Evolutionary conservation across 1,284 basidiomycete species (phyloP).

Genomic region (Xanthoconium separans): DNA sequence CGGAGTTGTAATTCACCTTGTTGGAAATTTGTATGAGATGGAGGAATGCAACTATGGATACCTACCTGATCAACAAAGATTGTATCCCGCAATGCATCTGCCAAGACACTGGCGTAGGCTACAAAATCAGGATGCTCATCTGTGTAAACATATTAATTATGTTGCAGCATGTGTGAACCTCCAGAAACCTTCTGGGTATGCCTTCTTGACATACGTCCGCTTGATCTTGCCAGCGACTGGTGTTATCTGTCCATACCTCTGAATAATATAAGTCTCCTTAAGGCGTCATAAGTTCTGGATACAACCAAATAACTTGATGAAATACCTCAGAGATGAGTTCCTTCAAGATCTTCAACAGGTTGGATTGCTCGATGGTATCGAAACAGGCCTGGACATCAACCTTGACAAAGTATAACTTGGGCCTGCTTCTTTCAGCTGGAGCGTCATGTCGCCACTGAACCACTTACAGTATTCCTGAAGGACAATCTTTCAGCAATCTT

Average conservation of each 20-base stretch:
- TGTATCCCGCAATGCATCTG: conserved; percentile 66
- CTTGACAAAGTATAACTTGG: conserved; percentile 92
- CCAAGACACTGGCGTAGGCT: conserved; percentile 64
- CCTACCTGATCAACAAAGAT: conserved; percentile 90
- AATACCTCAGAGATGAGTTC: conserved; percentile 72
- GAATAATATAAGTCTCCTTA: conserved; percentile 66
- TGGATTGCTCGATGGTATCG: conserved; percentile 92
- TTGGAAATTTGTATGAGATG: background rate
- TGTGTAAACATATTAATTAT: conserved; percentile 25
- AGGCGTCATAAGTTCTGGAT: background rate
- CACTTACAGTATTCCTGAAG: conserved; percentile 54
- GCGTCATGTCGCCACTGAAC: background rate
- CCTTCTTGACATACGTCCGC: conserved; percentile 58
- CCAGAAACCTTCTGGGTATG: conserved; percentile 56
- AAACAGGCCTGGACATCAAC: conserved; percentile 95
- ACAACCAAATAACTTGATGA: background rate
- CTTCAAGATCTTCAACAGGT: conserved; percentile 76
- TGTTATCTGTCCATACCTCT: conserved; percentile 62
- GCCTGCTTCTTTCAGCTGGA: conserved; percentile 45
- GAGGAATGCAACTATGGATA: conserved; percentile 28
- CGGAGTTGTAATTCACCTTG: conserved; percentile 61
- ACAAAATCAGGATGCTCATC: conserved; percentile 76
- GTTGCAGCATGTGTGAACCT: background rate
- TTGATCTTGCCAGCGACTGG: conserved; percentile 50
- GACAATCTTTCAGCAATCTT: conserved; percentile 42